Evolutionary conservation across 2,329 filamentous ascomycete species (phyloP), one percentile per base, ranked within the genome.

Genomic region (Colletotrichum sojae): DNA sequence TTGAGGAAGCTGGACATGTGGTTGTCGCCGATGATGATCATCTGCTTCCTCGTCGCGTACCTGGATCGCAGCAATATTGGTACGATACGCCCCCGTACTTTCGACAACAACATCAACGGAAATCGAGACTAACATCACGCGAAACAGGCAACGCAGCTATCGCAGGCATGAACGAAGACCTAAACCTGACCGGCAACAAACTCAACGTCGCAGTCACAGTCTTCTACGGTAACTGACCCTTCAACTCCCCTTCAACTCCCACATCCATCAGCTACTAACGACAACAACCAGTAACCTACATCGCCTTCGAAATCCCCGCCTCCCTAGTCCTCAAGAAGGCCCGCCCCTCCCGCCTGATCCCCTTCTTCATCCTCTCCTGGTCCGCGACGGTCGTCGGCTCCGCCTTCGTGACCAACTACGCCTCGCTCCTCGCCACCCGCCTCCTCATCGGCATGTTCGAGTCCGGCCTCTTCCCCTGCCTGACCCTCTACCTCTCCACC

Each of bases 391-490:
- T 83, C 1, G 82, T 86, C 27, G 82, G 83, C 72, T 81, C 81
- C 0, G 85, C 84, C 3, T 84, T 86, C 63, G 80, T 83, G 9
- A 74, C 73, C 1, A 84, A 78, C 62, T 80, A 79, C 52, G 77
- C 76, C n/a, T 80, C 81, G 39, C 78, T 86, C 1, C 78, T 83
- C 6, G 83, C 81, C 1, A 76, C 81, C 13, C 80, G 85, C 5
- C 81, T 85, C 45, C 75, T 86, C 1, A 77, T 87, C 0, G 85
- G 85, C 10, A 77, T 81, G 16, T 82, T 81, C 69, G 85, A 87
- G 71, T 82, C 83, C 5, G 84, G 84, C 1, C 75, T 86, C 5
- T 85, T 86, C 63, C 85, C 85, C 0, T 83, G 84, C 1, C 77
- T 86, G 13, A 83, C 84, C 72, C 73, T 76, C 25, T 70, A 74